Evolutionary conservation across 2,329 filamentous ascomycete genomes (phyloP), one percentile per base, ranked within the genome.

Genomic region (Pseudogymnoascus pannorum): DNA sequence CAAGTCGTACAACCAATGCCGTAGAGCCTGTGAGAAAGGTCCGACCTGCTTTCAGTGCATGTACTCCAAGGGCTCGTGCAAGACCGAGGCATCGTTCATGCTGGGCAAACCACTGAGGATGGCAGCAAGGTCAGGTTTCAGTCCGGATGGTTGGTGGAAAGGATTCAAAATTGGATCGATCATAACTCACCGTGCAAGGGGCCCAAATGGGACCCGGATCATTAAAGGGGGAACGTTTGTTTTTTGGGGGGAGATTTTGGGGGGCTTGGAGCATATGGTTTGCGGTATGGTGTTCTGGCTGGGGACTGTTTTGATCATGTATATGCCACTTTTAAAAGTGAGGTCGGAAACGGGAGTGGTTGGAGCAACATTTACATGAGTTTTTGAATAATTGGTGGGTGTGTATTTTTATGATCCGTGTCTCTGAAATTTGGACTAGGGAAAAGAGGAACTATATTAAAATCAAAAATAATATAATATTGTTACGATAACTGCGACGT

Each of bases 11-110:
- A 76, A 78, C 48, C 72, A 78, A n/a, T 84, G 81, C 66, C 73
- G 76, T 4, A 75, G 73, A 42, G 79, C 81, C 12, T 85, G 82
- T 65, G 72, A 77, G 44, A 66, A 66, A 2, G 63, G 70, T 4
- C 36, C 60, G 1, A 57, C 64, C 2, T 77, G 75, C 60, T 73
- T 74, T 51, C 74, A 76, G 65, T 76, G 70, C 64, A 67, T 69
- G 2, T 71, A 69, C 44, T 67, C 68, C 24, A 65, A 62, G 11
- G 57, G 61, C 22, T 64, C 57, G 11, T 68, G 65, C 35, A 63
- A 51, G 20, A 24, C 67, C 26, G 58, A 61, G 3, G 31, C 57
- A 5, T 54, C 61, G 8, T 63, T 66, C 16, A 38, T 60, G 14
- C 31, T 65, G 5, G 66, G 64, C 2, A 58, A 60, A 35, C 61